A percentile compares a stretch with the other conserved stretches of the same genome.
Conservation (phyloP, 495 filamentous ascomycete species). For the Neurospora pannonica region DNA sequence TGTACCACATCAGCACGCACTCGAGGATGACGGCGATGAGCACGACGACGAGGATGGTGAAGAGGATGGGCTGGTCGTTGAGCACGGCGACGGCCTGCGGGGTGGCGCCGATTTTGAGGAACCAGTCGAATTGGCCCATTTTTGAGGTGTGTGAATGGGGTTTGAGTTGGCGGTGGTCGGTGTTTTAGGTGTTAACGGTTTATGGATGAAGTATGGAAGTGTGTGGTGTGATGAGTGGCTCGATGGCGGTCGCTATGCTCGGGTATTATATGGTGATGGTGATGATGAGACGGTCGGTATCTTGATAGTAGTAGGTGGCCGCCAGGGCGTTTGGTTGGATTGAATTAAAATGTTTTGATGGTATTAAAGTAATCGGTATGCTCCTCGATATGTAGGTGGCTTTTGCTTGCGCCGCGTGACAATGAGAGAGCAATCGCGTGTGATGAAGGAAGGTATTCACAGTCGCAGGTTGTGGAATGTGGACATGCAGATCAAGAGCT, state of each 20-base stretch:
- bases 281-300: background rate
- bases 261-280: background rate
- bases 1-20: slow-evolving; percentile 36
- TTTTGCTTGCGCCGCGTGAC: background rate
- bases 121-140: slow-evolving; percentile 42
- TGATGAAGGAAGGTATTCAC: background rate
- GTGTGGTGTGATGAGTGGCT: background rate
- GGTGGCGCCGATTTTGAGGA: slow-evolving; percentile 37
- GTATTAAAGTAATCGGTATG: background rate
- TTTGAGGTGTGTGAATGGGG: background rate
- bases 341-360: background rate
- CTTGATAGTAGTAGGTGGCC: background rate
- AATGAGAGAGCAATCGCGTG: background rate
- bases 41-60: slow-evolving; percentile 40
- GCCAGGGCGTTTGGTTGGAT: background rate
- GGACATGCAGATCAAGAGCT: background rate
- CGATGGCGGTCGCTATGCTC: background rate
- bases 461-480: background rate
- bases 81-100: slow-evolving; percentile 39
- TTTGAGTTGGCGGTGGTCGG: background rate
- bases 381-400: background rate
- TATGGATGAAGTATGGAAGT: background rate
- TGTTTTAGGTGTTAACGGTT: background rate
- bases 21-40: slow-evolving; percentile 35
- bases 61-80: slow-evolving; percentile 43